phyloP scores from a whole-genome alignment of 2,329 filamentous ascomycete species.

The Hirsutella rhossiliensis region DNA sequence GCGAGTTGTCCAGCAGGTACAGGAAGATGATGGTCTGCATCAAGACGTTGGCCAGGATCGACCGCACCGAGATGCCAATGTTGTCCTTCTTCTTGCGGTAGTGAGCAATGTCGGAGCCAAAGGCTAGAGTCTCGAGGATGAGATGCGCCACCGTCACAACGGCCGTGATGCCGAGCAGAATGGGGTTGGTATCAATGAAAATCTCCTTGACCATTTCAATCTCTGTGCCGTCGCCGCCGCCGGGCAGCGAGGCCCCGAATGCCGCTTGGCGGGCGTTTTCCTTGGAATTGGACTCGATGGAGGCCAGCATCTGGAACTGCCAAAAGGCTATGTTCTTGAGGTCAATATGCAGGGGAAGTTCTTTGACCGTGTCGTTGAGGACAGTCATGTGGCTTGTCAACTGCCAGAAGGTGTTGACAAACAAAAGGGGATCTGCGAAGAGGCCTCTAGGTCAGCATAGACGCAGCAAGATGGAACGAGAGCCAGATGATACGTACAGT shows the following conservation, averaged over 20 bases:
- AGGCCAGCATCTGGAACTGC: conserved; percentile 81
- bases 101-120: conserved; percentile 94
- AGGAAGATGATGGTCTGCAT: conserved; percentile 96
- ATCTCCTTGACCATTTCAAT: conserved; percentile 97
- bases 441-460: conserved; percentile 6
- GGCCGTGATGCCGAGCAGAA: conserved; percentile 73
- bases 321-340: conserved; percentile 73
- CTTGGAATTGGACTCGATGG: conserved; percentile 79
- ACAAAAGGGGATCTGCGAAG: conserved; percentile 58
- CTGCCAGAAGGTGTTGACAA: conserved; percentile 96
- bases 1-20: conserved; percentile 93
- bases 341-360: conserved; percentile 70
- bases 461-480: background rate
- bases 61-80: conserved; percentile 88
- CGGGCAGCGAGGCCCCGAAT: conserved; percentile 56
- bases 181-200: conserved; percentile 85
- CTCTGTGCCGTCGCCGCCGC: conserved; percentile 80
- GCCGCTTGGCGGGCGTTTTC: conserved; percentile 70
- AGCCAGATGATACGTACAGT: conserved; percentile 37
- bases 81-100: conserved; percentile 99
- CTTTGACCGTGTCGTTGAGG: conserved; percentile 79
- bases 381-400: conserved; percentile 81
- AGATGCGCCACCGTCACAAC: conserved; percentile 83
- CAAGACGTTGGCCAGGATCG: conserved; percentile 92
- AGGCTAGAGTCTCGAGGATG: conserved; percentile 89